Base-by-base conservation (phyloP, 2,329 filamentous ascomycete genomes). In the Fusarium lyarnte region DNA sequence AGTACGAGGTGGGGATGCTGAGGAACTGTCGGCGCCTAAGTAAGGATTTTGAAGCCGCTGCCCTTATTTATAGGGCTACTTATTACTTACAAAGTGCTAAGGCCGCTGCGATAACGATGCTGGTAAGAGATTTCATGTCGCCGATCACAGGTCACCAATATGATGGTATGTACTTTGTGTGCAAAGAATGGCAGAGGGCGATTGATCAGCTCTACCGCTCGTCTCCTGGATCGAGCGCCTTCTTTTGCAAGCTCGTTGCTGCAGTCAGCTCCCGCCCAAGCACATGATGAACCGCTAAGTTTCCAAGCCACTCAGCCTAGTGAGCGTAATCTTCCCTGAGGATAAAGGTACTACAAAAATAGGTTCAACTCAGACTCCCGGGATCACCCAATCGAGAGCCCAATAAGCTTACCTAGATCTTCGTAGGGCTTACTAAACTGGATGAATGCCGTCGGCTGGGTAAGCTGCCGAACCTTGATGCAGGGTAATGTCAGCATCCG, bases 251-350 rank as follows among this genome's bases (percentile, higher is more conserved):
- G 3, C 3, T 21, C 14, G 3, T 27, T 2, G 11, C n/a, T 25
- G 2, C 2, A 55, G 12, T 17, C 14, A 27, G 12, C 17, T 19
- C 13, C 29, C n/a, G 14, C 38, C 13, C 6, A 27, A 35, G n/a
- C 39, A 23, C 23, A 38, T 29, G 17, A 23, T 41, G 7, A 11
- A n/a, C 36, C 14, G 3, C 8, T 35, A 33, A 36, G 42, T 23
- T 49, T 45, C 23, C 53, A 57, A 36, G 39, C 31, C 53, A 57
- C 31, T 49, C 41, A 47, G 29, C 41, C 19, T 31, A n/a, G 31
- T 17, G 11, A n/a, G 36, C 16, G 29, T 35, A n/a, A 27, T 21
- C 53, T 35, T 36, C 29, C 5, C 23, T 6, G 2, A 29, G 5
- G 31, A 13, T 31, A 6, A 16, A 53, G 10, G 19, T 27, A 29